phyloP scores from a whole-genome alignment of 1,284 basidiomycete species.

The Calocybe gambosa region DNA sequence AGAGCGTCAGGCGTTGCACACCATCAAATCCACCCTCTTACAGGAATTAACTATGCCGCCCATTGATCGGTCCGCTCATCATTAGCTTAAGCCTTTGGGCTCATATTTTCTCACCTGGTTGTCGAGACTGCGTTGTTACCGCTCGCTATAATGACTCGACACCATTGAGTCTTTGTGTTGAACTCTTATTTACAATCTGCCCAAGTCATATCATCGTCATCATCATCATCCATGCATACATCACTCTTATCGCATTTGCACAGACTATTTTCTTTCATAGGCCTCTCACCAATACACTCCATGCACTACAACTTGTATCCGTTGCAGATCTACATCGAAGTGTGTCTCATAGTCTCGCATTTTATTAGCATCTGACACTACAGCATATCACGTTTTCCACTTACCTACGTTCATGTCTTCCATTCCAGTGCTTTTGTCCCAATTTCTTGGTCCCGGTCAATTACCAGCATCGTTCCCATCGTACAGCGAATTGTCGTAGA shows the following conservation, averaged over 20 bases:
- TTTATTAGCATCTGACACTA: slow-evolving; percentile 12
- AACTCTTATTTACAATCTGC: no score
- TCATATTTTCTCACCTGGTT: background rate
- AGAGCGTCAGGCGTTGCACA: slow-evolving; percentile 36
- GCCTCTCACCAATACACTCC: background rate
- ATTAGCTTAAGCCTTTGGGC: background rate
- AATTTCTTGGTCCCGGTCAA: background rate
- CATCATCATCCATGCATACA: background rate
- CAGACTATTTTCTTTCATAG: background rate
- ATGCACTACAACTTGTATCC: slow-evolving; percentile 5
- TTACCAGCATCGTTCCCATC: background rate
- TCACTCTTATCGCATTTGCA: background rate
- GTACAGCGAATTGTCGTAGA: slow-evolving; percentile 1
- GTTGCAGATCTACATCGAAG: background rate
- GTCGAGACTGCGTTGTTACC: background rate
- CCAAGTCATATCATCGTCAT: background rate
- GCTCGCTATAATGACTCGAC: background rate
- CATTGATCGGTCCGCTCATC: slow-evolving; percentile 21
- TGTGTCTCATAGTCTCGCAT: slow-evolving; percentile 5
- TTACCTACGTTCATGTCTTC: background rate
- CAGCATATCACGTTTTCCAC: slow-evolving; percentile 1
- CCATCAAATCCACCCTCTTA: slow-evolving; percentile 44
- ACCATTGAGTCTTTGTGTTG: no score
- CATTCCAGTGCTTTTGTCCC: background rate
- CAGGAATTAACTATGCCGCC: slow-evolving; percentile 38